Base-by-base conservation (phyloP, 2,329 filamentous ascomycete species). In the Cladophialophora chaetospira region DNA sequence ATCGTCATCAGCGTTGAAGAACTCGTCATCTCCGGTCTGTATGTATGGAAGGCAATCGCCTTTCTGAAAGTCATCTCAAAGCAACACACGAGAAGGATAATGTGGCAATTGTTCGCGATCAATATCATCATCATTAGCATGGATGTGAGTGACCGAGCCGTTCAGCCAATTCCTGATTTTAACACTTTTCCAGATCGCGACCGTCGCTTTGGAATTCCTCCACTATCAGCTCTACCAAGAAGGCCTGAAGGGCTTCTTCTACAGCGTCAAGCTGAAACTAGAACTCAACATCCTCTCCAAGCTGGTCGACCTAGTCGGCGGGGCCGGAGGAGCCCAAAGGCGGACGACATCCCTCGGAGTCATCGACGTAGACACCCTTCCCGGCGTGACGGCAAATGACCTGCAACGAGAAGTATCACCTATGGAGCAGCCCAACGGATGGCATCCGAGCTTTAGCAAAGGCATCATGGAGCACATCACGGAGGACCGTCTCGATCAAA, bases 1-100 rank as follows among this genome's bases (percentile, higher is more conserved):
- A 80, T 78, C 2, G 71, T 79, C 6, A 83, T 83, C 63, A 81
- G 77, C 61, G 55, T 82, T n/a, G 81, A 83, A 63, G 81, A 84
- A 57, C 73, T 78, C 44, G 71, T 80, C 58, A 75, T 84, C 50
- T 82, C 80, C 1, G 71, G 71, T 0, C 68, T 82, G 10, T 83
- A 82, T 65, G 81, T 84, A 51, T 72, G 70, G 68, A 79, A 82
- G 61, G 80, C 81, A 0, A 66, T 78, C 55, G 75, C 71, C 75
- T 73, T 82, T 53, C 71, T 82, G 52, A 73, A 73, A 6, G 63
- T 77, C n/a, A 74, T 80, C 57, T 72, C 72, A 13, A 71, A 75
- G 53, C 66, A 67, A 17, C 65, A 69, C 52, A 75, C 74, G 45
- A 71, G 73, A 61, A 73, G 73, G 50, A 73, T 79, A 57, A 75